Conservation (phyloP, 139 green algal genomes). For the Astrephomene gubernaculifera region DNA sequence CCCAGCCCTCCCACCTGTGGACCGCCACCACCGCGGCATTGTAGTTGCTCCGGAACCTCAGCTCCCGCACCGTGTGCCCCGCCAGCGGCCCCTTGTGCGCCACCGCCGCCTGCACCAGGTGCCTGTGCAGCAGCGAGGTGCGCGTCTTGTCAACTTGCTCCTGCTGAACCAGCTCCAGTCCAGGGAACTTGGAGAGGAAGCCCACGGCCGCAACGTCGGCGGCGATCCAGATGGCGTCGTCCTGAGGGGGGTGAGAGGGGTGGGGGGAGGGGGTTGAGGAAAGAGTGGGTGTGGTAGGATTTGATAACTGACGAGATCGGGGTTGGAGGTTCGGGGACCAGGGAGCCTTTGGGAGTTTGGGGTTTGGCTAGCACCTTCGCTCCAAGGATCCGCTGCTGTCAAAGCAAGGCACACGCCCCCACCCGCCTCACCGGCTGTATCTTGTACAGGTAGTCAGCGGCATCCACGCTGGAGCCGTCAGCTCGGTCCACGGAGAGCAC, state of each 20-base stretch:
- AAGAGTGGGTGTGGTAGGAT: no score
- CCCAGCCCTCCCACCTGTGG: constrained; percentile 57
- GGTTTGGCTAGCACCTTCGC: no score
- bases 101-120: constrained; percentile 51
- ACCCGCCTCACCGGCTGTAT: constrained; percentile 23
- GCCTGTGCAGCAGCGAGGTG: constrained; percentile 42
- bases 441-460: constrained; percentile 35
- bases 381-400: no score
- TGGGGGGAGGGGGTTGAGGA: no score
- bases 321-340: no score
- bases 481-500: constrained; percentile 17
- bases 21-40: constrained; percentile 86
- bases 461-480: constrained; percentile 5
- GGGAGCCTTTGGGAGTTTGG: no score
- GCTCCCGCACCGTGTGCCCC: constrained; percentile 62
- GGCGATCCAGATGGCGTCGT: constrained; percentile 84
- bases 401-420: no score
- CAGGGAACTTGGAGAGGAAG: constrained; percentile 48
- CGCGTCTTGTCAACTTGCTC: constrained; percentile 44
- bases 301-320: no score
- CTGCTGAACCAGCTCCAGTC: constrained; percentile 37
- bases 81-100: constrained; percentile 27
- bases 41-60: constrained; percentile 78
- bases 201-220: constrained; percentile 37
- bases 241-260: no score